Percentiles rank a stretch among this genome's conserved stretches.
These are phyloP conservation scores for Dryadomyces quercus-mongolicae DNA, from an alignment of 2,329 filamentous ascomycete species.

Conservation along the genomic window DNA sequence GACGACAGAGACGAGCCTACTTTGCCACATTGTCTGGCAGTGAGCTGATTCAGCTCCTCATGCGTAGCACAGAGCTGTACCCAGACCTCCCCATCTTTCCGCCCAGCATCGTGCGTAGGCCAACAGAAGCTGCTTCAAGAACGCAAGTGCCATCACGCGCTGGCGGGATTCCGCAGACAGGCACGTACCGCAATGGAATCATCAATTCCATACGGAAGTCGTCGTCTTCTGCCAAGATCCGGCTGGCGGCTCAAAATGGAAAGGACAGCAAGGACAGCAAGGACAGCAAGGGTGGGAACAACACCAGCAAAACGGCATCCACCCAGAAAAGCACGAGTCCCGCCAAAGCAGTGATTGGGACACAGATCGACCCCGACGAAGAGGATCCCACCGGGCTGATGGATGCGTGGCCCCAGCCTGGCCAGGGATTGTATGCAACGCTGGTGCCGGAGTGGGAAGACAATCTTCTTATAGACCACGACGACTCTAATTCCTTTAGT, in stretches of 20 bases:
- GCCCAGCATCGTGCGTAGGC: constrained; percentile 11
- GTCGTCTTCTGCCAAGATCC: not conserved
- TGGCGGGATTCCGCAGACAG: constrained; percentile 1
- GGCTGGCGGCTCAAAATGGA: not conserved
- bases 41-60: constrained; percentile 51
- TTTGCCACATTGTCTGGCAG: constrained; percentile 47
- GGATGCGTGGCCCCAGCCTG: constrained; percentile 11
- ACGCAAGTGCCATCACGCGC: not conserved
- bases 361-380: constrained; percentile 8
- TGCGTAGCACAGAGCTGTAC: constrained; percentile 47
- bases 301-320: not conserved
- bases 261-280: not conserved
- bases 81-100: constrained; percentile 57
- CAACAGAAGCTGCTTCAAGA: constrained; percentile 9
- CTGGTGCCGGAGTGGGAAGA: constrained; percentile 19
- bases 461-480: constrained; percentile 16
- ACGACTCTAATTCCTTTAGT: constrained; percentile 23
- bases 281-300: not conserved
- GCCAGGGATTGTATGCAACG: constrained; percentile 13
- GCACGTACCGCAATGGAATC: constrained; percentile 8
- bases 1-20: constrained; percentile 47
- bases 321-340: not conserved
- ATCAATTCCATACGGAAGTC: constrained; percentile 7
- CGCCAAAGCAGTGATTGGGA: not conserved
- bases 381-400: constrained; percentile 13